These are phyloP conservation scores for Dryas alaskensis DNA, from an alignment of 306 rosid species.

Conservation along the genomic window DNA sequence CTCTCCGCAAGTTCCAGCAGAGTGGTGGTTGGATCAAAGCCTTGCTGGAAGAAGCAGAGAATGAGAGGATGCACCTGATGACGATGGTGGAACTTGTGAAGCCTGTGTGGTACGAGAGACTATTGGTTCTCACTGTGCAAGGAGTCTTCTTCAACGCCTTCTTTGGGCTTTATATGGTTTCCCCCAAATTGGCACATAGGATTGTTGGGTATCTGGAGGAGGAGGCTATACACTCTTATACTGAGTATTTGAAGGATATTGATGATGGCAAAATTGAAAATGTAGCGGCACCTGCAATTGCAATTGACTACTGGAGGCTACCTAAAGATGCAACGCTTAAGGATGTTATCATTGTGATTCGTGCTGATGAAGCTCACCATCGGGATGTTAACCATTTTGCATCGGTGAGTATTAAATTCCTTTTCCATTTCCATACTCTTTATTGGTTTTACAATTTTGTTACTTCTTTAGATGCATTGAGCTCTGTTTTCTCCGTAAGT, in stretches of 20 bases:
- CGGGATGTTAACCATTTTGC: constrained; percentile 82
- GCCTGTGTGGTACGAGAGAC: constrained; percentile 71
- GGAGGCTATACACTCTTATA: constrained; percentile 68
- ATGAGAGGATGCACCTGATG: constrained; percentile 87
- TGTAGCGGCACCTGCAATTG: constrained; percentile 72
- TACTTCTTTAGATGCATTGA: background rate
- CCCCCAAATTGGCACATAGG: constrained; percentile 70
- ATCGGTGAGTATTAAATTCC: constrained; percentile 46
- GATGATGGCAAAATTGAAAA: constrained; percentile 60
- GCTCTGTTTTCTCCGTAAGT: background rate
- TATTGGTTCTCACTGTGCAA: constrained; percentile 61
- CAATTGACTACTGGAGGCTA: constrained; percentile 79
- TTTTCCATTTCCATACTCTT: constrained; percentile 1
- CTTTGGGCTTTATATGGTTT: constrained; percentile 51
- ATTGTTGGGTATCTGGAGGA: constrained; percentile 77
- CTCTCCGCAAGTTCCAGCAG: constrained; percentile 62
- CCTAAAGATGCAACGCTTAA: constrained; percentile 64
- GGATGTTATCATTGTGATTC: constrained; percentile 68
- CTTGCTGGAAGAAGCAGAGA: constrained; percentile 79
- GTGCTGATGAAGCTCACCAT: constrained; percentile 88
- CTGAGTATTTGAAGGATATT: constrained; percentile 53
- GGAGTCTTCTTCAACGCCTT: constrained; percentile 79
- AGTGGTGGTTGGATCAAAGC: constrained; percentile 83
- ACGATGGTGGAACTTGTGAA: constrained; percentile 76
- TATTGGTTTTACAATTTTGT: background rate